Percentiles rank a stretch among this genome's conserved stretches.
Conservation (phyloP, 306 rosid genomes). For the Castanea crenata region DNA sequence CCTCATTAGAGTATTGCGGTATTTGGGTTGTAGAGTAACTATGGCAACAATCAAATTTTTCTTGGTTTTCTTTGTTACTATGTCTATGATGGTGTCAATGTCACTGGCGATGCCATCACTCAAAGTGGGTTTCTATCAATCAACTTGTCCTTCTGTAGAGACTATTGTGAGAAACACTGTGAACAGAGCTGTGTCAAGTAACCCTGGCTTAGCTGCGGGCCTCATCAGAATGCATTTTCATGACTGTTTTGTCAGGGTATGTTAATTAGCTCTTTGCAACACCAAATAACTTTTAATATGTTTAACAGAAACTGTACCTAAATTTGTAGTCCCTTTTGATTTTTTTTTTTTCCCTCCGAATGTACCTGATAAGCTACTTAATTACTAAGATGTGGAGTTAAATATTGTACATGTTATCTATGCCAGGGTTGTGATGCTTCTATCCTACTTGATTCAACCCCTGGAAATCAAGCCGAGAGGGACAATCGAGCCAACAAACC, state of each 20-base stretch:
- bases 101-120: slow-evolving; percentile 21
- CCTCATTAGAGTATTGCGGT: not conserved
- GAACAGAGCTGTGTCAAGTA: slow-evolving; percentile 22
- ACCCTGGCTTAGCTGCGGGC: slow-evolving; percentile 40
- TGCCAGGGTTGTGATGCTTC: slow-evolving; percentile 40
- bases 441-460: slow-evolving; percentile 28
- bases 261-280: not conserved
- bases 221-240: slow-evolving; percentile 45
- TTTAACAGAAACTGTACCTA: not conserved
- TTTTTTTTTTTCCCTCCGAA: no score
- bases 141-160: slow-evolving; percentile 34
- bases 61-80: not conserved
- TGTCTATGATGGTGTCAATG: not conserved
- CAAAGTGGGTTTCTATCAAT: slow-evolving; percentile 19
- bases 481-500: slow-evolving; percentile 34
- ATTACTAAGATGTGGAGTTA: no score
- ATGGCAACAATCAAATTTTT: no score
- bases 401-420: not conserved
- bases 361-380: no score
- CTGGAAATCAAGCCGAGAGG: slow-evolving; percentile 19
- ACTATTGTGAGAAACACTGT: slow-evolving; percentile 26
- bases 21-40: no score
- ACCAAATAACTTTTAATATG: no score
- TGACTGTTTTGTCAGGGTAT: slow-evolving; percentile 48
- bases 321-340: not conserved